Percentiles rank a stretch among this genome's conserved stretches.
These are phyloP conservation scores for Aegilops longissima DNA, from an alignment of 176 grass and related monocot genomes.

Conservation along the genomic window DNA sequence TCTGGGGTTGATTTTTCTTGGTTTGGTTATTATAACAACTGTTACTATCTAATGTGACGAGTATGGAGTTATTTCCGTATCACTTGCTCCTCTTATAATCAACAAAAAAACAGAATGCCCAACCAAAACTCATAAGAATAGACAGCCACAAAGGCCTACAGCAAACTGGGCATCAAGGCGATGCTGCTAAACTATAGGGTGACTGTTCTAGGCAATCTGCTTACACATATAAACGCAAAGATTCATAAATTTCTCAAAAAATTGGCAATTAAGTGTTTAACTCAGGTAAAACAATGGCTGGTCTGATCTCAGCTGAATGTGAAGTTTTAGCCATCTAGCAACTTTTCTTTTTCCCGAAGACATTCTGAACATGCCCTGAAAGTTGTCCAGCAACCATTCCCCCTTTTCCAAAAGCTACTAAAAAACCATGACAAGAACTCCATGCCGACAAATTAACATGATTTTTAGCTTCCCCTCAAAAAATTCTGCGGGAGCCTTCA, in stretches of 20 bases:
- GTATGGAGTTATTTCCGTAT: constrained; percentile 1
- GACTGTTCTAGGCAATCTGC: background rate
- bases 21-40: background rate
- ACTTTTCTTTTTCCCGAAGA: background rate
- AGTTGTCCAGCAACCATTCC: background rate
- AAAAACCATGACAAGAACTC: constrained; percentile 30
- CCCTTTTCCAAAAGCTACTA: constrained; percentile 21
- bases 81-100: background rate
- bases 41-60: background rate
- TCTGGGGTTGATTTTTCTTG: background rate
- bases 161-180: background rate
- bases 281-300: background rate
- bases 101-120: background rate
- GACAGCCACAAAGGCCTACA: background rate
- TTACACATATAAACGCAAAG: background rate
- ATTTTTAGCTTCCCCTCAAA: constrained; percentile 21
- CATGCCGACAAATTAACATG: constrained; percentile 36
- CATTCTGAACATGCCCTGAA: background rate
- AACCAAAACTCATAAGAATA: background rate
- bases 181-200: background rate
- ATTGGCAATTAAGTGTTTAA: background rate
- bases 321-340: background rate
- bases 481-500: constrained; percentile 29
- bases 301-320: background rate
- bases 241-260: background rate